Evolutionary conservation across 176 grass and related monocot species (phyloP), one percentile per base, ranked within the genome.

Genomic region (Rhynchospora breviuscula): DNA sequence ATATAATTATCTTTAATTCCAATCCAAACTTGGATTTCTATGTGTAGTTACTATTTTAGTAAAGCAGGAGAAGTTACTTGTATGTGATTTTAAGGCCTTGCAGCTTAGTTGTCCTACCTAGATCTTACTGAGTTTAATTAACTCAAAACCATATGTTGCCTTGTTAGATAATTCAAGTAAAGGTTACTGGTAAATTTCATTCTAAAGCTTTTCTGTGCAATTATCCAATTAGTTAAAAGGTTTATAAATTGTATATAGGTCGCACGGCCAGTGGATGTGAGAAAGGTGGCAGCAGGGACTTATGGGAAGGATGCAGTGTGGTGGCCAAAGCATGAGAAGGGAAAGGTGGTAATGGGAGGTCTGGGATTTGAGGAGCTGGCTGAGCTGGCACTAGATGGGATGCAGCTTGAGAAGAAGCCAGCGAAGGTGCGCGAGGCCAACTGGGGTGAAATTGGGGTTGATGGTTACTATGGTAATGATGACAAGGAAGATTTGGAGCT

Each of bases 331-430:
- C 21, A 14, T 54, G 25, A 60, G 51, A 80, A 35, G 51, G 15
- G 47, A 63, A 59, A 1, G 23, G 22, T 78, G 10, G 65, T 72
- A 18, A 84, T 84, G 15, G 44, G 71, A 21, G 17, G 64, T 13
- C 17, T 47, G 76, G 72, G 2, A 13, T 76, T 86, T 46, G 84
- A 86, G 76, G 44, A 49, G 85, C 43, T 86, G 49, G 63, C 74
- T 2, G 61, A 73, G 76, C 47, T 81, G 31, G 85, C 51, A 5
- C 76, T 86, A 14, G 85, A 69, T 1, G 63, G 77, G 5, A 68
- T 47, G 21, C 53, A 12, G 47, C 25, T 81, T 31, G 85, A 71
- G 77, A 62, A 81, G 85, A 86, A 80, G 29, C 77, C 77, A 29
- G 76, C 3, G 6, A 68, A 10, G 48, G 31, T 86, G 49, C 29